Evolutionary conservation across 2,329 filamentous ascomycete genomes (phyloP), one percentile per base, ranked within the genome.

Genomic region (Hymenoscyphus occultus): DNA sequence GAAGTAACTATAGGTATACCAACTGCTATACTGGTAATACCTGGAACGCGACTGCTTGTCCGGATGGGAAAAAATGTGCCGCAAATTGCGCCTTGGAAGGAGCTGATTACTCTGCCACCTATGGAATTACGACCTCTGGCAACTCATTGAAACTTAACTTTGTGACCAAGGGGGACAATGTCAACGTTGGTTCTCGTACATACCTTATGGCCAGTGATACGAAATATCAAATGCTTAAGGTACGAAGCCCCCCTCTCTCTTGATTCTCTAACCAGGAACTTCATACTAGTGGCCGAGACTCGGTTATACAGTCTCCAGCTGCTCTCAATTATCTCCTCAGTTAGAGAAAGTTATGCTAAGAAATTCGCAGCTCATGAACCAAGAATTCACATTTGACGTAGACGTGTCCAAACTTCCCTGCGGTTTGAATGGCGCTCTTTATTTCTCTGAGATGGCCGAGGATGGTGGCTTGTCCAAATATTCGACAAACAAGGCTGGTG

Each of bases 331-430:
- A 6, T 6, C 35, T 35, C 35, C 35, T 35, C 3, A 10, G 35
- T 35, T 7, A 35, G 9, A 10, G 6, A 10, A 35, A 35, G 9
- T 35, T 35, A 10, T 10, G 35, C 35, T 35, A 35, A 35, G 9
- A 35, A 7, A 35, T 35, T 35, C 35, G 35, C 35, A 35, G 68
- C 80, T 90, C 67, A 80, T 86, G 64, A 84, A 84, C 77, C 83
- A 88, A 74, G 89, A 92, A 76, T 88, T 92, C 78, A 87, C 87
- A 64, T 90, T 91, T 68, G 88, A 90, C 64, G 88, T 91, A 48
- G 89, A 92, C 74, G 85, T 90, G 54, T 90, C 87, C 54, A 83
- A 84, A 71, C 80, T 90, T 39, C 84, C 85, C 67, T 92, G 90
- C 73, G 89, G 89, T 69, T 78, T 92, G 66, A 91, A 92, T 77